Conservation (phyloP, 257 asterid species). For the Datura wrightii region DNA sequence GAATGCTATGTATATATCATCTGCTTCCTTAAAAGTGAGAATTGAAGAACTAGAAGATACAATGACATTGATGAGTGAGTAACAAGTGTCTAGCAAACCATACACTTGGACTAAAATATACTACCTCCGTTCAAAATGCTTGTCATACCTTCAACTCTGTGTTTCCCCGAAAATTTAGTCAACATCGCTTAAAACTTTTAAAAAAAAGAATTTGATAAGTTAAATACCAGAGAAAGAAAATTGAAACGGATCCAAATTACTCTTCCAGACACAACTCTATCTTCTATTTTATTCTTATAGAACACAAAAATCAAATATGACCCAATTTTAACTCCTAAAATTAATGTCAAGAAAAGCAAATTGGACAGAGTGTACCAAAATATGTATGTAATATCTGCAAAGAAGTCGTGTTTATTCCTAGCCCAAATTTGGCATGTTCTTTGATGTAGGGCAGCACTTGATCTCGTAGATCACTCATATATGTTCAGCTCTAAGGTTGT, state of each 20-base stretch:
- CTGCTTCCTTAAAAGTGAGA: not conserved
- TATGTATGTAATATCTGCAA: not conserved
- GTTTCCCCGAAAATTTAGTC: not conserved
- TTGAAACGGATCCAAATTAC: not conserved
- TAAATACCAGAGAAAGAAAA: not conserved
- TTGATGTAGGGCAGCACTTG: not conserved
- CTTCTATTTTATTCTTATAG: not conserved
- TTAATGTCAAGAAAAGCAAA: not conserved
- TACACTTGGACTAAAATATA: not conserved
- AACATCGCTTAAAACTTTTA: not conserved
- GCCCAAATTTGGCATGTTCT: constrained; percentile 19
- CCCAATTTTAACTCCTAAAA: not conserved
- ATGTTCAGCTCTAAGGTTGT: not conserved
- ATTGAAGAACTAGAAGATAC: not conserved
- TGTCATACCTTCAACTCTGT: not conserved
- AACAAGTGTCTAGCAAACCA: not conserved
- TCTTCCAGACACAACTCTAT: not conserved
- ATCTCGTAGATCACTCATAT: not conserved
- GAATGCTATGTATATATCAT: not conserved
- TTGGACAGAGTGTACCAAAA: not conserved
- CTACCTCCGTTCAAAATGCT: not conserved
- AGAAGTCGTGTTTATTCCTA: not conserved
- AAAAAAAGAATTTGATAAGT: not conserved
- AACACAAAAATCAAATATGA: not conserved
- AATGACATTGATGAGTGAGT: not conserved